Percentiles rank a stretch among this genome's conserved stretches.
These are phyloP conservation scores for Clonostachys rosea DNA, from an alignment of 2,329 filamentous ascomycete species.

Conservation along the genomic window DNA sequence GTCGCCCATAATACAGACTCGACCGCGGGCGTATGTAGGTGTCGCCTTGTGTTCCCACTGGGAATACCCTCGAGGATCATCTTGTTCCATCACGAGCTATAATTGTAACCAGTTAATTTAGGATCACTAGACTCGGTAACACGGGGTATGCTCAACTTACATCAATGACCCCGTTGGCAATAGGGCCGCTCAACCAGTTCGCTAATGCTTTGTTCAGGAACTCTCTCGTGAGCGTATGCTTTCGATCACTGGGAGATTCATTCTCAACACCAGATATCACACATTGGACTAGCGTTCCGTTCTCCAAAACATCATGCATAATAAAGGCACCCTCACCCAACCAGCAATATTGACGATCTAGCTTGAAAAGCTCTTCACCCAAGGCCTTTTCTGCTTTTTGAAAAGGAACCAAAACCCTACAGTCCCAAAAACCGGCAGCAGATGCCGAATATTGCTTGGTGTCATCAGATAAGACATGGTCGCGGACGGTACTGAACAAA, in stretches of 20 bases:
- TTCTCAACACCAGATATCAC: background rate
- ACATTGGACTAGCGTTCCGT: background rate
- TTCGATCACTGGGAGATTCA: background rate
- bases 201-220: background rate
- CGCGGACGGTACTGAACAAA: too few relatives aligned
- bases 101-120: background rate
- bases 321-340: background rate
- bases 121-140: background rate
- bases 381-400: background rate
- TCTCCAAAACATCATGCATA: background rate
- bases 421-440: too few relatives aligned
- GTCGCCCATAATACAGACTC: conserved; percentile 14
- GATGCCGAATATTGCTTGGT: too few relatives aligned
- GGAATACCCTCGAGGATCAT: background rate
- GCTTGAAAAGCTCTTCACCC: background rate
- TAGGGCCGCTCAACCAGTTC: background rate
- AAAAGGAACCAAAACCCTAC: too few relatives aligned
- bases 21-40: conserved; percentile 6
- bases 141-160: background rate
- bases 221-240: background rate
- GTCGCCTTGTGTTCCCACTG: conserved; percentile 8
- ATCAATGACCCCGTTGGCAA: background rate
- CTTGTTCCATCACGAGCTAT: conserved; percentile 5
- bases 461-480: too few relatives aligned
- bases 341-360: background rate